Base-by-base conservation (phyloP, 805 yeast genomes). In the Kuraishia molischiana region DNA sequence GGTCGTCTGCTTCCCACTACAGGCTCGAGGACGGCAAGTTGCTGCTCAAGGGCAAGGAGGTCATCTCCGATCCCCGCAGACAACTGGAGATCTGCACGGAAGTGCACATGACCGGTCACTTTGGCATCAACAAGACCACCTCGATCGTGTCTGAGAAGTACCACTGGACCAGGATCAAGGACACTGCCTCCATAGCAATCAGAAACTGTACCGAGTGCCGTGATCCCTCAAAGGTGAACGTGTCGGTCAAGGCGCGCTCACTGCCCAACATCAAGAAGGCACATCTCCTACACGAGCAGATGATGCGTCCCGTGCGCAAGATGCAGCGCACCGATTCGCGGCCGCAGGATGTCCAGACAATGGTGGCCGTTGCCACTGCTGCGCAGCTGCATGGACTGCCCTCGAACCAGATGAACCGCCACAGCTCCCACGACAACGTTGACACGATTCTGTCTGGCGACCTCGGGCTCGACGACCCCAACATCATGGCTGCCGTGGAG, bases 151-250 rank as follows among this genome's bases (percentile, higher is more conserved):
- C 89, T 1, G 92, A 83, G 44, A 72, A 74, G 47, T 90, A 83
- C 48, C 95, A 86, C 56, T 90, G 97, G 97, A 74, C 86, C 1
- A 73, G 95, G 37, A 83, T 90, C 44, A 89, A 92, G 58, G 86
- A 77, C 40, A 85, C 95, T 0, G 96, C 85, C 1, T 78, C 83
- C 1, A 74, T 77, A 22, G 90, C 85, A 1, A 78, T 89, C 38
- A 67, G 79, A 38, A 73, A 77, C 42, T 92, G 97, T 55, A 64
- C 68, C 2, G 80, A 76, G 36, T 90, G 97, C 56, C 65, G 80
- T 29, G 79, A 76, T 43, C 67, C 37, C 4, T 34, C 41, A 8
- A 59, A 20, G 35, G 34, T 26, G 38, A 41, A 14, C n/a, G 29
- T 22, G 43, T 53, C 14, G 20, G 28, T 17, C 38, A 47, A 53